Percentiles rank a stretch among this genome's conserved stretches.
phyloP scores from a whole-genome alignment of 2,329 filamentous ascomycete species.

The Xylaria arbuscula region DNA sequence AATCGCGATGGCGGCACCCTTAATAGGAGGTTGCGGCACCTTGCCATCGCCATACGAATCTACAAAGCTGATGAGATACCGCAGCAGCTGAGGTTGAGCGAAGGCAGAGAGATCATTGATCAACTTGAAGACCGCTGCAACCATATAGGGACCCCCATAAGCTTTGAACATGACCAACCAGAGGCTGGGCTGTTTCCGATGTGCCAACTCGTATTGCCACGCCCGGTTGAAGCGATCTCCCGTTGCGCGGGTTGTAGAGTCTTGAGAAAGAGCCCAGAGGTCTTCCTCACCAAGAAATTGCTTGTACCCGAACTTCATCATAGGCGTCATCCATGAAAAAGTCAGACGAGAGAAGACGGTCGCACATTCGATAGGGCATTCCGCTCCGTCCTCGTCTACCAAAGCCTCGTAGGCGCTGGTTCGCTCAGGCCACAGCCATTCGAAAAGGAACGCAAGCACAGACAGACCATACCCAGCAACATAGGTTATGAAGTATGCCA shows the following conservation, averaged over 20 bases:
- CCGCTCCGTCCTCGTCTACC: constrained; percentile 64
- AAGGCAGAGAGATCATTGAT: constrained; percentile 88
- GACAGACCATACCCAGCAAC: constrained; percentile 77
- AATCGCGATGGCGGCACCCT: constrained; percentile 87
- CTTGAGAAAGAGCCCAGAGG: constrained; percentile 87
- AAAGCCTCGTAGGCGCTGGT: constrained; percentile 70
- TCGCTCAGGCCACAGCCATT: constrained; percentile 89
- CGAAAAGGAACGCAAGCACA: constrained; percentile 76
- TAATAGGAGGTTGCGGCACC: constrained; percentile 78
- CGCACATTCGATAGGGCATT: constrained; percentile 86
- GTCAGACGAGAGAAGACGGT: constrained; percentile 93
- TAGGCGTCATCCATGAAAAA: constrained; percentile 97
- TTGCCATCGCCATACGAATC: constrained; percentile 73
- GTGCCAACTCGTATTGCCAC: constrained; percentile 81
- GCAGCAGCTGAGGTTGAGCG: constrained; percentile 88
- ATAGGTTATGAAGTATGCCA: constrained; percentile 83
- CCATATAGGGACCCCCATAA: constrained; percentile 85
- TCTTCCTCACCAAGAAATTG: constrained; percentile 94
- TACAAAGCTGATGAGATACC: constrained; percentile 85
- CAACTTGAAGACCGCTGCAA: constrained; percentile 88
- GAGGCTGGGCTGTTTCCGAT: constrained; percentile 76
- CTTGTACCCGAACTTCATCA: constrained; percentile 96
- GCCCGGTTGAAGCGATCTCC: constrained; percentile 75
- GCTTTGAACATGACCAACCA: constrained; percentile 88
- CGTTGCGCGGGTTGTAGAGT: constrained; percentile 82